Percentiles rank a stretch among this genome's conserved stretches.
phyloP scores from a whole-genome alignment of 148 eudicot species.

The Diospyros lotus region DNA sequence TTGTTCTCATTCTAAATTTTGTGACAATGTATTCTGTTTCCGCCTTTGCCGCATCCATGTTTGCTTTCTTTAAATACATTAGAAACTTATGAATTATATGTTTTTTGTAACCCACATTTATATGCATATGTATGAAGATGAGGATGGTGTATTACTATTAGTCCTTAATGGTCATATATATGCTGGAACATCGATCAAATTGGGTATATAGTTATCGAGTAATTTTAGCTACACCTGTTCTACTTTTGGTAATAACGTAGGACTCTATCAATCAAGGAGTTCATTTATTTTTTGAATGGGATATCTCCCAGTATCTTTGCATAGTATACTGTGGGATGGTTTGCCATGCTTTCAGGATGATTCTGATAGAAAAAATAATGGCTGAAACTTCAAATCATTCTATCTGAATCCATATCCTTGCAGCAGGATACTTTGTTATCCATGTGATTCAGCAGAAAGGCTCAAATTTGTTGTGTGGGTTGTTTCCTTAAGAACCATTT shows the following conservation, averaged over 20 bases:
- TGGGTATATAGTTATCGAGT: neutral
- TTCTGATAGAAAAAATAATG: too few relatives aligned
- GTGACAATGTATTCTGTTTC: neutral
- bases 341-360: too few relatives aligned
- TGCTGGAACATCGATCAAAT: constrained; percentile 5
- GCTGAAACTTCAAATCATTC: too few relatives aligned
- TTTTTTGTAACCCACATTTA: neutral
- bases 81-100: neutral
- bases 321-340: too few relatives aligned
- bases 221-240: neutral
- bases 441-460: too few relatives aligned
- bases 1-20: too few relatives aligned
- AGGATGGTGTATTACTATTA: neutral
- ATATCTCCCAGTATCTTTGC: too few relatives aligned
- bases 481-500: too few relatives aligned
- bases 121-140: neutral
- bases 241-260: neutral
- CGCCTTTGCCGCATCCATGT: neutral
- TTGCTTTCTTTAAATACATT: neutral
- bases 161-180: neutral
- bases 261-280: neutral
- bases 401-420: too few relatives aligned
- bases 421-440: too few relatives aligned
- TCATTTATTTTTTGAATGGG: neutral
- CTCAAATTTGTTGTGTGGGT: too few relatives aligned